Base-by-base conservation (phyloP, 345 rosid genomes). In the Excoecaria cochinchinensis region DNA sequence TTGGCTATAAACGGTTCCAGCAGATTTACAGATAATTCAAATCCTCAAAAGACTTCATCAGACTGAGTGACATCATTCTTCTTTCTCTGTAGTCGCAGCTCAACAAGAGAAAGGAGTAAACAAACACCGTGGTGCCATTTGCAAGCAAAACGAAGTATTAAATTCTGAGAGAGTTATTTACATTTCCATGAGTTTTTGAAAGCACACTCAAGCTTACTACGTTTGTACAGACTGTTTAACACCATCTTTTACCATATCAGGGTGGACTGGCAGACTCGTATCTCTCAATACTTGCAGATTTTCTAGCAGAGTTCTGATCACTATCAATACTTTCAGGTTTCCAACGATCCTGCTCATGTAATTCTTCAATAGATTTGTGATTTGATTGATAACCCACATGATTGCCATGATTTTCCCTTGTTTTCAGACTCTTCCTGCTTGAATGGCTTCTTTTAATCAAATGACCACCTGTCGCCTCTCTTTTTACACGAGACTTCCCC, bases 261-360 rank as follows among this genome's bases (percentile, higher is more conserved):
- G 14, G 56, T 8, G 73, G 55, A 56, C 68, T 55, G 42, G 55
- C 22, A 47, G 22, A 69, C 2, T 46, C 44, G 2, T 5, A 50
- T 51, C 44, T 47, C 31, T 8, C 71, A 47, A 52, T 39, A 4
- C 68, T 55, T 46, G 14, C 6, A 31, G n/a, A 71, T 72, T n/a
- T 22, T 70, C 77, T 38, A 39, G 15, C 36, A 31, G 39, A 36
- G 51, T 40, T 40, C 36, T 8, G 5, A 42, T 70, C 70, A 68
- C 72, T 21, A 40, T 75, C 73, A 46, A 60, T 36, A 25, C 74
- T 76, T 55, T 55, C 68, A 48, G 78, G 81, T 56, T 76, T 46
- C 86, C 84, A 81, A n/a, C 81, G 72, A 73, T 81, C 81, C 66
- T 38, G 53, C 22, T 46, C 69, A 6, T 25, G 40, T 38, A 22